Base-by-base conservation (phyloP, 345 rosid genomes). In the Fremontodendron californicum region DNA sequence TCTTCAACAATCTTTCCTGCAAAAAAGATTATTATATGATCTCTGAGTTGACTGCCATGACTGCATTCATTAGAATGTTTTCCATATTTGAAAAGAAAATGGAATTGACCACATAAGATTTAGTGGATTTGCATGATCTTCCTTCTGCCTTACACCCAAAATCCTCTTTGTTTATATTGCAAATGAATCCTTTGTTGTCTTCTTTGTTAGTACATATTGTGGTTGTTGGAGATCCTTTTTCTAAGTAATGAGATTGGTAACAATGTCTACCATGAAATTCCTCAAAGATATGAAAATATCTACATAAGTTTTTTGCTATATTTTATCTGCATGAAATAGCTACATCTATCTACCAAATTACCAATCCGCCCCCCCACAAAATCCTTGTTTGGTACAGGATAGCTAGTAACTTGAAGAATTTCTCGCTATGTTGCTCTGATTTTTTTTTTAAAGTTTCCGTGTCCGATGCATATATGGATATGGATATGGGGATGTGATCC, bases 51-150 rank as follows among this genome's bases (percentile, higher is more conserved):
- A 68, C 33, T 68, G 12, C 37, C 73, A 3, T 68, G 73, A 48
- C 55, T 68, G 55, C 55, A 68, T 68, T 68, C 54, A 68, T 25
- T 55, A 27, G 35, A 68, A 45, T 68, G 73, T 45, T 68, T 68
- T 29, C 0, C n/a, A 45, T 45, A 23, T 45, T 43, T 68, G 55
- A 68, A 68, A 68, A 25, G 15, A 68, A 25, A 68, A 68, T 25
- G 37, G 13, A 68, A 45, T 45, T 68, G 73, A 68, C 73, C 11
- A 5, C 39, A 25, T 25, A 3, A 68, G 73, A 68, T 68, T 68
- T 13, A 68, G 73, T 13, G 27, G 73, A 68, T 68, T 61, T 64
- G 25, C 70, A 64, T 37, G 45, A 64, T 64, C 73, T 68, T 68
- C 39, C n/a, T n/a, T n/a, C n/a, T n/a, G n/a, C n/a, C n/a, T n/a